These are phyloP conservation scores for Tuber aestivum DNA, from an alignment of 495 filamentous ascomycete genomes.

Conservation along the genomic window DNA sequence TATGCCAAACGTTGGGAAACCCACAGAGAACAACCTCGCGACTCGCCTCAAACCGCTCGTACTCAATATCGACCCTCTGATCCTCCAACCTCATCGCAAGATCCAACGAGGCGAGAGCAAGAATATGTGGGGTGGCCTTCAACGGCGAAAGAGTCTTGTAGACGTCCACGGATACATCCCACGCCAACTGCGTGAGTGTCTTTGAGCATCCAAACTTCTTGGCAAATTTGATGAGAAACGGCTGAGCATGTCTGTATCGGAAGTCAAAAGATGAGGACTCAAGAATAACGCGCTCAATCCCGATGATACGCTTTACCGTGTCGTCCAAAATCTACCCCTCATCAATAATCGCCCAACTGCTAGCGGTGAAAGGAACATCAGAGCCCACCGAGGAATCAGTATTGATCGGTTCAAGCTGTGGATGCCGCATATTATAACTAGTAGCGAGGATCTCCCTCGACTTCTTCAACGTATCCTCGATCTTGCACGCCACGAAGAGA, in stretches of 20 bases:
- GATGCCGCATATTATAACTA: slow-evolving; percentile 72
- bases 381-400: slow-evolving; percentile 69
- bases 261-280: slow-evolving; percentile 92
- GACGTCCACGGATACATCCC: slow-evolving; percentile 76
- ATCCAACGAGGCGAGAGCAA: slow-evolving; percentile 77
- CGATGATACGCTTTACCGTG: slow-evolving; percentile 69
- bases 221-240: slow-evolving; percentile 67
- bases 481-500: slow-evolving; percentile 89
- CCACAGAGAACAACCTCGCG: slow-evolving; percentile 61
- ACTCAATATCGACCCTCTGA: slow-evolving; percentile 44
- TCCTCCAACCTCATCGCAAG: slow-evolving; percentile 64
- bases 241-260: slow-evolving; percentile 80
- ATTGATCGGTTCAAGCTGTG: slow-evolving; percentile 65
- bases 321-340: slow-evolving; percentile 64
- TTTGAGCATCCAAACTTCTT: slow-evolving; percentile 48
- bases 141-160: slow-evolving; percentile 89
- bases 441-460: slow-evolving; percentile 87
- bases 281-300: slow-evolving; percentile 87
- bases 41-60: slow-evolving; percentile 53
- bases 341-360: slow-evolving; percentile 15
- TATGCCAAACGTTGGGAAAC: not conserved
- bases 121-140: slow-evolving; percentile 72
- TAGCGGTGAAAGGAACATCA: slow-evolving; percentile 22
- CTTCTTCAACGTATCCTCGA: slow-evolving; percentile 96
- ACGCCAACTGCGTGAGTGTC: slow-evolving; percentile 58